Percentiles rank a stretch among this genome's conserved stretches.
These are phyloP conservation scores for Lodderomyces theae DNA, from an alignment of 1,139 yeast species.

Conservation along the genomic window DNA sequence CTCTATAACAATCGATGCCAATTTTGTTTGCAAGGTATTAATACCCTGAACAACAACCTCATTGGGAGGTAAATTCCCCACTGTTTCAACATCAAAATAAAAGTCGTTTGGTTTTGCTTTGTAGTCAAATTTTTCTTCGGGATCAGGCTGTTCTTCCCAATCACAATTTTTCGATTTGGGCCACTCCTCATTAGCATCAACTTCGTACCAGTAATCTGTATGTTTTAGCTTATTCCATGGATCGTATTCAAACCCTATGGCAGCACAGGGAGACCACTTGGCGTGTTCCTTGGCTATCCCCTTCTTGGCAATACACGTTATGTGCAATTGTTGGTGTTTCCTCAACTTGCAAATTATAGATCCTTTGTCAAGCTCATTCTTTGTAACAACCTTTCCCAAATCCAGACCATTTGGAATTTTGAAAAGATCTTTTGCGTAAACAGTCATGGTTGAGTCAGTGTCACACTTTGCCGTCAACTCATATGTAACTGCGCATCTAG, in stretches of 20 bases:
- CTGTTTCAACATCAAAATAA: constrained; percentile 88
- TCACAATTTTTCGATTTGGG: constrained; percentile 84
- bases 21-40: constrained; percentile 79
- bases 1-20: constrained; percentile 86
- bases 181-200: constrained; percentile 87
- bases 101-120: constrained; percentile 76
- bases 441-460: constrained; percentile 82
- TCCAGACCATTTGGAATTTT: constrained; percentile 45
- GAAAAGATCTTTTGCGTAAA: constrained; percentile 82
- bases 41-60: constrained; percentile 85
- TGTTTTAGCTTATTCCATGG: constrained; percentile 98
- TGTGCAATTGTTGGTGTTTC: constrained; percentile 85
- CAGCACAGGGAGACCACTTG: constrained; percentile 96
- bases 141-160: constrained; percentile 94
- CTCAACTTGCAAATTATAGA: constrained; percentile 86
- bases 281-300: constrained; percentile 99
- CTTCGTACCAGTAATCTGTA: constrained; percentile 96
- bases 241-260: constrained; percentile 97
- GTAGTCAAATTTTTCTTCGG: constrained; percentile 84
- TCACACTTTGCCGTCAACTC: constrained; percentile 86
- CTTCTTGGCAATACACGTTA: constrained; percentile 93
- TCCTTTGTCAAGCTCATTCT: constrained; percentile 77
- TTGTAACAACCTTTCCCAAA: constrained; percentile 81
- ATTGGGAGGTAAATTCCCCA: constrained; percentile 84
- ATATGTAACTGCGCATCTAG: constrained; percentile 86